phyloP scores from a whole-genome alignment of 768 basidiomycete species.

The Kwoniella pini region DNA sequence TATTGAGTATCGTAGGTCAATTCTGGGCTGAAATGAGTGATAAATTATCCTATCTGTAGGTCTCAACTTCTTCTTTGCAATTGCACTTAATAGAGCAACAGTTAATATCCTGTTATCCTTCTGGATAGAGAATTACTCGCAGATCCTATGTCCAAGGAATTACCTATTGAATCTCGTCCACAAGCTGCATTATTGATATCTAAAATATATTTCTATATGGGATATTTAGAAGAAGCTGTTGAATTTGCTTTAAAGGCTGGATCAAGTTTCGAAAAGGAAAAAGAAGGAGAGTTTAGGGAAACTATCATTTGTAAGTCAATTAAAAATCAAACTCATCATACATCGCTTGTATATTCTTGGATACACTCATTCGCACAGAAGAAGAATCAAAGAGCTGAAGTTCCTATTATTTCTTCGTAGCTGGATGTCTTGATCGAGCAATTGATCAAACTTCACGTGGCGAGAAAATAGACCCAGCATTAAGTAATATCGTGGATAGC shows the following conservation, averaged over 20 bases:
- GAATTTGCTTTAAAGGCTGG: constrained; percentile 92
- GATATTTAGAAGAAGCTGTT: constrained; percentile 91
- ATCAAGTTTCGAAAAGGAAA: constrained; percentile 68
- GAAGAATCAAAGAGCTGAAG: background rate
- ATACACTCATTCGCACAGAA: too few relatives aligned
- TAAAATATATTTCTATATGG: constrained; percentile 97
- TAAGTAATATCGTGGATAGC: constrained; percentile 81
- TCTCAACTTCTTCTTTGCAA: too few relatives aligned
- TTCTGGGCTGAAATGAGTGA: constrained; percentile 99
- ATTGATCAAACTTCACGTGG: constrained; percentile 67
- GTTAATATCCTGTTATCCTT: too few relatives aligned
- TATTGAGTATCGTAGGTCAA: constrained; percentile 80
- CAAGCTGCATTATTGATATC: constrained; percentile 89
- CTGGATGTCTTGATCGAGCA: constrained; percentile 94
- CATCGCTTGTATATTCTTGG: too few relatives aligned
- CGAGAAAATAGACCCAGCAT: constrained; percentile 72
- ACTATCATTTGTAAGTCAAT: constrained; percentile 81
- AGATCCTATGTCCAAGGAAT: constrained; percentile 67
- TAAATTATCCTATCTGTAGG: constrained; percentile 83
- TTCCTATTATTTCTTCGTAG: constrained; percentile 56
- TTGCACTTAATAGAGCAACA: too few relatives aligned
- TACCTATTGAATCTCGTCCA: constrained; percentile 72
- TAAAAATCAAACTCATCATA: background rate
- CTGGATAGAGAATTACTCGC: constrained; percentile 79
- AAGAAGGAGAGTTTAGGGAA: constrained; percentile 81